Evolutionary conservation across 176 grass and related monocot genomes (phyloP).

Genomic region (Chloris gayana): DNA sequence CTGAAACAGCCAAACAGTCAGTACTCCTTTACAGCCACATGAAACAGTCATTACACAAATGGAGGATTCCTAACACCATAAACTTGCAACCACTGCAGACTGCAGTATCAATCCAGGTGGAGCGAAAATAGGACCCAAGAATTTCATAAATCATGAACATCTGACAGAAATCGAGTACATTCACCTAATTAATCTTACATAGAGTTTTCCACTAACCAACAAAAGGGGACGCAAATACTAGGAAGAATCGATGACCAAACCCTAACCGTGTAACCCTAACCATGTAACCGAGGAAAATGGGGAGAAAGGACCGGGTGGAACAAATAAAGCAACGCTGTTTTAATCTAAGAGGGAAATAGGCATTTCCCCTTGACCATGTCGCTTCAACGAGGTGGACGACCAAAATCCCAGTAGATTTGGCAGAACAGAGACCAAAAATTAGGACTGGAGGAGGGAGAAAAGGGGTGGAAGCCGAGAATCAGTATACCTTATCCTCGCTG

Average conservation of each 20-base stretch:
- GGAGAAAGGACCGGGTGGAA: background rate
- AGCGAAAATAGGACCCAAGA: background rate
- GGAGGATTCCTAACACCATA: too few relatives aligned
- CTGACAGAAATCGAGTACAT: background rate
- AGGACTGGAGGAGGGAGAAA: background rate
- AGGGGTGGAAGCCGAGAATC: background rate
- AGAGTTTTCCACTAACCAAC: background rate
- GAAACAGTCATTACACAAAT: background rate
- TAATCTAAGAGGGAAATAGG: background rate
- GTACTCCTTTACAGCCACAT: too few relatives aligned
- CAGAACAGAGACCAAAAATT: background rate
- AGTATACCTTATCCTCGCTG: slow-evolving; percentile 63
- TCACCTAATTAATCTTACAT: background rate
- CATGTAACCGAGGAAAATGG: background rate
- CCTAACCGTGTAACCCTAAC: background rate
- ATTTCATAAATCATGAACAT: background rate
- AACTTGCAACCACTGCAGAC: too few relatives aligned
- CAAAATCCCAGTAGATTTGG: background rate
- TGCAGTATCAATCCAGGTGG: background rate
- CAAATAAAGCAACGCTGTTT: background rate
- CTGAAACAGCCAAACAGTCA: too few relatives aligned
- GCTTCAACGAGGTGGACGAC: background rate
- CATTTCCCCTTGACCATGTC: background rate
- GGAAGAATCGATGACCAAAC: background rate
- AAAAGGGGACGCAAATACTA: background rate